Base-by-base conservation (phyloP, 192 early-diverging fungal genomes). In the Anaeromyces robustus region DNA sequence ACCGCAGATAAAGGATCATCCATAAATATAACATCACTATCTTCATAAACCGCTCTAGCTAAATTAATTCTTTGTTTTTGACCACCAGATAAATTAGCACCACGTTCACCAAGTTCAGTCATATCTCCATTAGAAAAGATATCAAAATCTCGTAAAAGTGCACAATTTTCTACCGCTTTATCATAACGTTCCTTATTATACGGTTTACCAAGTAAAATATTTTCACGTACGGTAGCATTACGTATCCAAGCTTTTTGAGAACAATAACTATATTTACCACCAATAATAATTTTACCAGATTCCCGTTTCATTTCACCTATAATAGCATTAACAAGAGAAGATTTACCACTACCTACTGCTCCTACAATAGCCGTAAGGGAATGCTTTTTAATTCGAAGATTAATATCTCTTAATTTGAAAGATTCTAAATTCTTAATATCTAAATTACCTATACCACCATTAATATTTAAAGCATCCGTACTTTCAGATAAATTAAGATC, bases 191-290 rank as follows among this genome's bases (percentile, higher is more conserved):
- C 85, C n/a, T 87, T 86, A 34, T 96, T 92, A 84, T 87, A 96
- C 4, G 87, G 87, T 77, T 89, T 87, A 7, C 96, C 97, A 89
- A 98, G 96, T 28, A 94, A 78, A 85, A 99, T 94, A 85, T 99
- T 99, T 78, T 98, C 95, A 77, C 94, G 89, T 77, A 99, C 81
- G 19, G 94, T 95, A n/a, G 92, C 92, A 82, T 99, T 99, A 92
- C 96, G 93, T 68, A 99, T 94, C 96, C 97, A 99, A 3, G 98
- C 90, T 81, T 89, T 87, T 80, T 93, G 89, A 3, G 87, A 39
- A 13, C 37, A 39, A 39, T 39, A 39, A 39, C 11, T 14, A 39
- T 39, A 39, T 1, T 7, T 87, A 5, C 94, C 93, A 19, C 87
- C 85, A 14, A 94, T 87, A 0, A 84, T 79, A 5, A 95, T 89